Evolutionary conservation across 176 grass and related monocot genomes (phyloP).

Genomic region (Hyparrhenia diplandra): DNA sequence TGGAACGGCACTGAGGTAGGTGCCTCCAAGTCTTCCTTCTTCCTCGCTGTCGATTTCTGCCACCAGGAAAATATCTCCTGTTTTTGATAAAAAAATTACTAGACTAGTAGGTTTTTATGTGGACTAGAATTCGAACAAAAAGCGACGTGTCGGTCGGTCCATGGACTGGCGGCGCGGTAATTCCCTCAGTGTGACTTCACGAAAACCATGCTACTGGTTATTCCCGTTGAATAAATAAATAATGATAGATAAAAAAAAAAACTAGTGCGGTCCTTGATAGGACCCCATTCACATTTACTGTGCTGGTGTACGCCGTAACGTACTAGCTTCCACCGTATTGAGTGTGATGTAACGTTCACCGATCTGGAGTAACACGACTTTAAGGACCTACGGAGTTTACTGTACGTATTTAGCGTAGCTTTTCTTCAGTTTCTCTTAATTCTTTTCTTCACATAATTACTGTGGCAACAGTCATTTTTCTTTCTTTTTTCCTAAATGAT

Average conservation of each 20-base stretch:
- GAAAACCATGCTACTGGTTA: not conserved
- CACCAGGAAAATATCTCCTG: not conserved
- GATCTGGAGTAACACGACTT: too few relatives aligned
- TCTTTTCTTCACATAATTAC: too few relatives aligned
- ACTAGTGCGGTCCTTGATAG: too few relatives aligned
- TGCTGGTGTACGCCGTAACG: too few relatives aligned
- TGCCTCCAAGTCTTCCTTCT: not conserved
- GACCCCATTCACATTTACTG: not conserved
- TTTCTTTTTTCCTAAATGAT: too few relatives aligned
- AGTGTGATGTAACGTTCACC: not conserved
- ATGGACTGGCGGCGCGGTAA: not conserved
- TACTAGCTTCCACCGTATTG: not conserved
- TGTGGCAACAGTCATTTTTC: too few relatives aligned
- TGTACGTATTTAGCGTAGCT: too few relatives aligned
- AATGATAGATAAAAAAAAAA: too few relatives aligned
- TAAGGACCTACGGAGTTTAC: too few relatives aligned
- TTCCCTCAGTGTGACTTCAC: not conserved
- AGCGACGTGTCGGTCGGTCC: not conserved
- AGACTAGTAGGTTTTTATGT: too few relatives aligned
- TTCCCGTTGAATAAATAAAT: not conserved
- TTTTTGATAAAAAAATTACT: not conserved
- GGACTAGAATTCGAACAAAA: not conserved
- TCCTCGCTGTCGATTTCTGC: not conserved
- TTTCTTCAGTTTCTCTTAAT: too few relatives aligned
- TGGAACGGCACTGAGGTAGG: not conserved